Evolutionary conservation across 441 rosid species (phyloP).

Genomic region (Aquilaria agallochum): DNA sequence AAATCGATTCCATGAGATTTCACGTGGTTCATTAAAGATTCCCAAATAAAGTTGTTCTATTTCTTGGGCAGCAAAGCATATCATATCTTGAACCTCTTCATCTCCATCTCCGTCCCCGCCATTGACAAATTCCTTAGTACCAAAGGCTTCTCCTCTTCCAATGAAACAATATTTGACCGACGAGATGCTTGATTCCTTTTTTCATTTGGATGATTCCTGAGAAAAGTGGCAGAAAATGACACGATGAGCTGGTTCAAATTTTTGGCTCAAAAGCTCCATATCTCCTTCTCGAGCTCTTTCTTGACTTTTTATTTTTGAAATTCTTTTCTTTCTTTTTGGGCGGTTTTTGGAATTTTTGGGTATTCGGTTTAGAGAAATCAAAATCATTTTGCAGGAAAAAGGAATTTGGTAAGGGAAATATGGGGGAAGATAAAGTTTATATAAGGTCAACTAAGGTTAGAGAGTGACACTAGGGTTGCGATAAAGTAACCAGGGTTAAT

Average conservation of each 20-base stretch:
- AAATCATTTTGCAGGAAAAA: not conserved
- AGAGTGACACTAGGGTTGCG: not conserved
- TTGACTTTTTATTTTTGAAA: not conserved
- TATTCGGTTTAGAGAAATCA: slow-evolving; percentile 3
- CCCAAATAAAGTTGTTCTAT: slow-evolving; percentile 51
- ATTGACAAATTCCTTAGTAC: not conserved
- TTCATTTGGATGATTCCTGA: not conserved
- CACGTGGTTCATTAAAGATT: slow-evolving; percentile 34
- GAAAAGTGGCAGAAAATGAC: not conserved
- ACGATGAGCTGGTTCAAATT: too few species aligned
- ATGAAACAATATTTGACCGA: too few species aligned
- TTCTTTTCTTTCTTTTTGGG: not conserved
- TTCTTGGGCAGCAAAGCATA: slow-evolving; percentile 58
- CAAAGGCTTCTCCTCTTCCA: not conserved
- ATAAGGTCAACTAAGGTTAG: slow-evolving; percentile 22
- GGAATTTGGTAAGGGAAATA: not conserved
- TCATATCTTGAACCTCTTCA: slow-evolving; percentile 35
- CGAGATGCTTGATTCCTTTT: not conserved
- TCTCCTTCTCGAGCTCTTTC: not conserved
- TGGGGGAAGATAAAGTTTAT: not conserved
- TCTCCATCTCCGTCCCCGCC: slow-evolving; percentile 15
- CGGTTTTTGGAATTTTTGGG: not conserved
- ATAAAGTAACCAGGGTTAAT: slow-evolving; percentile 13
- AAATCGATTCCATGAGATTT: slow-evolving; percentile 44
- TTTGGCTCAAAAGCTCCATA: too few species aligned